These are phyloP conservation scores for Endotrypanum monterogeii DNA, from an alignment of 208 protist genomes.

Conservation along the genomic window DNA sequence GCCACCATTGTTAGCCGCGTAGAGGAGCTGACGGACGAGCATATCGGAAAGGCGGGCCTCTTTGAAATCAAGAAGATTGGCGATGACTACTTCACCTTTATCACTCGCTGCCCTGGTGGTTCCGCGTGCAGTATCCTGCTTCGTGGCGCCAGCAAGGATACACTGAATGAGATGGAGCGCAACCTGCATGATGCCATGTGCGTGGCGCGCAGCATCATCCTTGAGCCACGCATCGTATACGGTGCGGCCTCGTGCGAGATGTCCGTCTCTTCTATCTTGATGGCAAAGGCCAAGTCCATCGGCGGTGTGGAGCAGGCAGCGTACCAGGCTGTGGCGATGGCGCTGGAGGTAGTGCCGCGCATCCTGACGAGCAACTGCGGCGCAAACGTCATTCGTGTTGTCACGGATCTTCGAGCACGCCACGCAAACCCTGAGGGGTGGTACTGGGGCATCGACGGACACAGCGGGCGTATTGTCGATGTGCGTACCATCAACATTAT, in stretches of 20 bases:
- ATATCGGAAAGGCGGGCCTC: slow-evolving; percentile 98
- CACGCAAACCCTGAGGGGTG: slow-evolving; percentile 88
- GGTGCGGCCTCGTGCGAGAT: slow-evolving; percentile 99
- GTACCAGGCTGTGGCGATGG: slow-evolving; percentile 96
- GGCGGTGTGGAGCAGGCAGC: slow-evolving; percentile 97
- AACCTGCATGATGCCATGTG: slow-evolving; percentile 99
- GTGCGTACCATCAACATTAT: slow-evolving; percentile 96
- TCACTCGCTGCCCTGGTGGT: slow-evolving; percentile 97
- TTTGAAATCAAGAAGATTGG: slow-evolving; percentile 99
- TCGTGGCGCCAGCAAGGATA: slow-evolving; percentile 99
- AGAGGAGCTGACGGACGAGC: slow-evolving; percentile 96
- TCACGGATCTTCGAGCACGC: slow-evolving; percentile 98
- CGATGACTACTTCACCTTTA: slow-evolving; percentile 99
- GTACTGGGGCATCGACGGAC: slow-evolving; percentile 98
- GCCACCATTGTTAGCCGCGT: slow-evolving; percentile 98
- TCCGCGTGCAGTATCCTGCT: slow-evolving; percentile 99
- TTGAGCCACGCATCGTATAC: slow-evolving; percentile 97
- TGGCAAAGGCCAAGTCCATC: slow-evolving; percentile 94
- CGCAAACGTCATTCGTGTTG: slow-evolving; percentile 96
- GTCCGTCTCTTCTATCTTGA: slow-evolving; percentile 93
- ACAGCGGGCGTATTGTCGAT: slow-evolving; percentile 95
- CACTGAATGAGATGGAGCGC: slow-evolving; percentile 99
- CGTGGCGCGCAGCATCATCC: slow-evolving; percentile 98
- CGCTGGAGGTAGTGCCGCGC: slow-evolving; percentile 96
- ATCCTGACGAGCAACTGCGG: slow-evolving; percentile 99